Conservation (phyloP, 2,329 filamentous ascomycete species). For the Colletotrichum sp. region DNA sequence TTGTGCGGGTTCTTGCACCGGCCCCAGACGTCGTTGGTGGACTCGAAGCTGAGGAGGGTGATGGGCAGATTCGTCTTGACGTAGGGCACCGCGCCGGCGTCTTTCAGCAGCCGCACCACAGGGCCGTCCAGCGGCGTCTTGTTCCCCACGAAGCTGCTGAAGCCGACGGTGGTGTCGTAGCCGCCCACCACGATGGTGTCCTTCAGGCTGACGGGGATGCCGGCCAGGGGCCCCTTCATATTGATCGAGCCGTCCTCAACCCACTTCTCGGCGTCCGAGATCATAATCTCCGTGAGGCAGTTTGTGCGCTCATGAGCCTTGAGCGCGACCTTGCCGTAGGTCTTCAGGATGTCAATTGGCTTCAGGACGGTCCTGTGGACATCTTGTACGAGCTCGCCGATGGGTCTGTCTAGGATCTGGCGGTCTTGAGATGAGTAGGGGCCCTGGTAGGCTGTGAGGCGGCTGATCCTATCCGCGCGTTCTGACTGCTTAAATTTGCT, state of each 20-base stretch:
- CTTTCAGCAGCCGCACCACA: constrained; percentile 79
- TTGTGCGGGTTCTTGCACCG: constrained; percentile 84
- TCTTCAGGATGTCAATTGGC: constrained; percentile 76
- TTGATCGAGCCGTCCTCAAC: constrained; percentile 63
- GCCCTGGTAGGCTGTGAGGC: constrained; percentile 69
- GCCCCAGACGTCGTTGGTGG: constrained; percentile 80
- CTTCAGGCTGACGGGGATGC: constrained; percentile 87
- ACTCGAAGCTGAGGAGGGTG: constrained; percentile 87
- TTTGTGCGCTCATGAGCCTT: constrained; percentile 88
- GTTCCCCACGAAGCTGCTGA: constrained; percentile 74
- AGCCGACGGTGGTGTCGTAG: constrained; percentile 84
- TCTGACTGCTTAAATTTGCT: constrained; percentile 84
- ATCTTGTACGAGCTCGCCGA: constrained; percentile 78
- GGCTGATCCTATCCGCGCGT: constrained; percentile 71
- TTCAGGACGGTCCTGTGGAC: constrained; percentile 73
- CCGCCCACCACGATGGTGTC: constrained; percentile 81
- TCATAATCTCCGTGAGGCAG: constrained; percentile 86
- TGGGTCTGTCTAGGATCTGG: constrained; percentile 72
- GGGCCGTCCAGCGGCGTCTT: constrained; percentile 71
- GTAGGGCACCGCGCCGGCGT: constrained; percentile 87
- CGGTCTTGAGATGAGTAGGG: constrained; percentile 70
- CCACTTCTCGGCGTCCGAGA: constrained; percentile 81
- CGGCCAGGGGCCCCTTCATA: constrained; percentile 81
- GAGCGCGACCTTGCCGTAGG: constrained; percentile 86
- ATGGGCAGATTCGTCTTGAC: constrained; percentile 92